Conservation (phyloP, 345 rosid genomes). For the Heritiera fomes region DNA sequence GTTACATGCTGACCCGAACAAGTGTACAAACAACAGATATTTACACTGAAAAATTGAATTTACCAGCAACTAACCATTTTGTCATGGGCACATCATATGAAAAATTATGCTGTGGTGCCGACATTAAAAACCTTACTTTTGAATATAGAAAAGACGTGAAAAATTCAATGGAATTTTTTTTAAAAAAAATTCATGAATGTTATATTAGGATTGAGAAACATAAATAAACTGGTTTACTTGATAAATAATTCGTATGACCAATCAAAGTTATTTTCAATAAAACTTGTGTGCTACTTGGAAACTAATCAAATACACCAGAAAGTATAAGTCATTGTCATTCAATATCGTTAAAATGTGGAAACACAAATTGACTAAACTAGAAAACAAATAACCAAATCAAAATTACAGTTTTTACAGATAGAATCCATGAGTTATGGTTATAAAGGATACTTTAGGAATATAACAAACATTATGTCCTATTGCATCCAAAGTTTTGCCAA, state of each 20-base stretch:
- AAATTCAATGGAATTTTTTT: not conserved
- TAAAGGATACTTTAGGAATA: not conserved
- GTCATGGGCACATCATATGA: not conserved
- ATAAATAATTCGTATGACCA: not conserved
- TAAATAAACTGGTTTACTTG: not conserved
- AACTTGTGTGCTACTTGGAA: not conserved
- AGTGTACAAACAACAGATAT: not conserved
- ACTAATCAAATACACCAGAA: not conserved
- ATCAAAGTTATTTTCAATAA: slow-evolving; percentile 5
- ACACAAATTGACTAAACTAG: not conserved
- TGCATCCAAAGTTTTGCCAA: too few relatives aligned
- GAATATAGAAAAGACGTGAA: not conserved
- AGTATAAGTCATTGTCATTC: not conserved
- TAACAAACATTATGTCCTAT: too few relatives aligned
- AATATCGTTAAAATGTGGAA: not conserved
- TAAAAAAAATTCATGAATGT: not conserved
- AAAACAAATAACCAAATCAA: not conserved
- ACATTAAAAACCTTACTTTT: not conserved
- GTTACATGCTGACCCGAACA: not conserved
- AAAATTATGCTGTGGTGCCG: not conserved
- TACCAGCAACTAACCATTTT: not conserved
- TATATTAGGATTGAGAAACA: not conserved
- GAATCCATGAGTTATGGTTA: not conserved
- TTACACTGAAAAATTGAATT: slow-evolving; percentile 8
- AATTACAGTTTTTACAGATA: not conserved